Evolutionary conservation across 2,329 filamentous ascomycete genomes (phyloP).

Genomic region (Eurotiales sp.): DNA sequence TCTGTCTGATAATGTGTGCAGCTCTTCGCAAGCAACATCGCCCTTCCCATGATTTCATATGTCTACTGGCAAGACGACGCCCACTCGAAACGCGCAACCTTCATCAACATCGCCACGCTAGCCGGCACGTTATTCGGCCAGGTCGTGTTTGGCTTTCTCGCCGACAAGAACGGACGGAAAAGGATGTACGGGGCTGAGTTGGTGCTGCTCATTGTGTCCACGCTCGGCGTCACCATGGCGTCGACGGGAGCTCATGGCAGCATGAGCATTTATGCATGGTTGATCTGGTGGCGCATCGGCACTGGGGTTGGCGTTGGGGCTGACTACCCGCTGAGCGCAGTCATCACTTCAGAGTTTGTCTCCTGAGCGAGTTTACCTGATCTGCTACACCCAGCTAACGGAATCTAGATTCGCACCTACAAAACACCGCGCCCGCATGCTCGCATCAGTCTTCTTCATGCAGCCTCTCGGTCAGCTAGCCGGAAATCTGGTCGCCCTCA

Average conservation of each 20-base stretch:
- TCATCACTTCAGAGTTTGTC: slow-evolving; percentile 64
- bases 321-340: slow-evolving; percentile 64
- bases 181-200: slow-evolving; percentile 52
- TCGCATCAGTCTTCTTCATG: slow-evolving; percentile 66
- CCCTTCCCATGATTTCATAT: slow-evolving; percentile 47
- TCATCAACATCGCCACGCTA: slow-evolving; percentile 46
- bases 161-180: slow-evolving; percentile 47
- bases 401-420: slow-evolving; percentile 47
- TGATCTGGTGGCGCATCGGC: slow-evolving; percentile 47
- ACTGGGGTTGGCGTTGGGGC: slow-evolving; percentile 59
- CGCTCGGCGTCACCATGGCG: slow-evolving; percentile 45
- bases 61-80: slow-evolving; percentile 45
- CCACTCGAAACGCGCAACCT: slow-evolving; percentile 32
- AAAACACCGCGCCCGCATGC: slow-evolving; percentile 63
- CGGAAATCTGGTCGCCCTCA: slow-evolving; percentile 59
- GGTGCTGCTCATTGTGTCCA: slow-evolving; percentile 45
- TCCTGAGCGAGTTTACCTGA: not conserved
- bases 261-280: slow-evolving; percentile 44
- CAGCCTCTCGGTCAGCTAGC: slow-evolving; percentile 65
- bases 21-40: slow-evolving; percentile 50
- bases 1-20: slow-evolving; percentile 15
- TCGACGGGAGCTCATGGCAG: slow-evolving; percentile 41
- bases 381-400: no score
- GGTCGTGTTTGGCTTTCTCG: slow-evolving; percentile 45
- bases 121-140: slow-evolving; percentile 47